Conservation (phyloP, 2,329 filamentous ascomycete species). For the Zymoseptoria pseudotritici region DNA sequence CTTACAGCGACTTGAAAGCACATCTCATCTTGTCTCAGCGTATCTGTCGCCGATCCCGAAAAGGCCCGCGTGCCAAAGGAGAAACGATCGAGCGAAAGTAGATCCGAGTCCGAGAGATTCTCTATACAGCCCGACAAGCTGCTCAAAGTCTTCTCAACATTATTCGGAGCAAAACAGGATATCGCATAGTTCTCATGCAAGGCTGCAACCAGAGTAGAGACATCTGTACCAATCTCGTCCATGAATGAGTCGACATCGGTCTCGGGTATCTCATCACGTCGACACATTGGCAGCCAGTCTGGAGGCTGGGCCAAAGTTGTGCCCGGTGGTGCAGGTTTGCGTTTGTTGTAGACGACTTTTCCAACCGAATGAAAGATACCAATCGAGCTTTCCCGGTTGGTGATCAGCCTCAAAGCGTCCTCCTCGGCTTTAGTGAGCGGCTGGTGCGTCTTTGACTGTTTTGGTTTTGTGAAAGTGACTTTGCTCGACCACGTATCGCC, state of each 20-base stretch:
- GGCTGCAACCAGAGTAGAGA: constrained; percentile 79
- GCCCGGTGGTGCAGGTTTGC: constrained; percentile 49
- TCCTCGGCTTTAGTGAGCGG: constrained; percentile 69
- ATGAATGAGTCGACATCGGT: constrained; percentile 61
- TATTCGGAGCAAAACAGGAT: constrained; percentile 63
- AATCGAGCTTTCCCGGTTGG: constrained; percentile 78
- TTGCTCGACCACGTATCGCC: constrained; percentile 67
- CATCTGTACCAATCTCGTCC: constrained; percentile 88
- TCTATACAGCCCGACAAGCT: constrained; percentile 80
- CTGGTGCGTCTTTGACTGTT: constrained; percentile 51
- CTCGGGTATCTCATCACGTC: constrained; percentile 38
- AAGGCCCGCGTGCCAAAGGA: constrained; percentile 48
- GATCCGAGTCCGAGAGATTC: constrained; percentile 76
- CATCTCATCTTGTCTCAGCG: constrained; percentile 86
- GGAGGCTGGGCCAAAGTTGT: constrained; percentile 36
- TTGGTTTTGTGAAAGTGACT: constrained; percentile 62
- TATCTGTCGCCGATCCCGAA: constrained; percentile 53
- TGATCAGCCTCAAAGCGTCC: constrained; percentile 72
- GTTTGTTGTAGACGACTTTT: constrained; percentile 94
- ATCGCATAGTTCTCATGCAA: constrained; percentile 89
- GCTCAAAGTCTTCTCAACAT: constrained; percentile 57
- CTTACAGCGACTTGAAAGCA: constrained; percentile 85
- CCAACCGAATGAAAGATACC: constrained; percentile 95
- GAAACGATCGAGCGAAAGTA: constrained; percentile 70
- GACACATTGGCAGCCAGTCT: constrained; percentile 38